phyloP scores from a whole-genome alignment of 768 basidiomycete genomes.

The Leccinellum rugosiceps region DNA sequence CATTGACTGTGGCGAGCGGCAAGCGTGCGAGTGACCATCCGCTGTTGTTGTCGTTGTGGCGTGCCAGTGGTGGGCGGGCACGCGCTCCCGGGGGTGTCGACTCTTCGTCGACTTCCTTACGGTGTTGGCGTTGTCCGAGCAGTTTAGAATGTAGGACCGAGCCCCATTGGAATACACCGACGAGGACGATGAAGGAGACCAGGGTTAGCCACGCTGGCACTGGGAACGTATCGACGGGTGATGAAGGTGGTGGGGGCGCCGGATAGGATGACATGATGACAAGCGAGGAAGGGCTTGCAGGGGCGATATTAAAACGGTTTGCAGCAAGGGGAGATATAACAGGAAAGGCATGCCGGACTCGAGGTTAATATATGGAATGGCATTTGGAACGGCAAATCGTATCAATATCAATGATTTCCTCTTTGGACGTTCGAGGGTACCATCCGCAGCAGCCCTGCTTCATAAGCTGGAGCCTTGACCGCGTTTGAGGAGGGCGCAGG shows the following conservation, averaged over 20 bases:
- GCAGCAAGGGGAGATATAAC: neutral
- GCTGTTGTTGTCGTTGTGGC: conserved; percentile 15
- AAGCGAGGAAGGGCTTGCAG: neutral
- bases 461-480: neutral
- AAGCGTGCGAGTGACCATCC: conserved; percentile 38
- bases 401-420: neutral
- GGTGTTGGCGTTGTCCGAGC: neutral
- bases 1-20: conserved; percentile 37
- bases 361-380: conserved; percentile 6
- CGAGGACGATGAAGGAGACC: conserved; percentile 6
- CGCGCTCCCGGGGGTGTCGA: neutral
- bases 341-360: neutral
- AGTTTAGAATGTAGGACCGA: conserved; percentile 23
- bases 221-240: neutral
- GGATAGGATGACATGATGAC: neutral
- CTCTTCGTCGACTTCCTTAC: neutral
- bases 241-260: neutral
- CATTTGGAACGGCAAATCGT: neutral
- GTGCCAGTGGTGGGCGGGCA: neutral
- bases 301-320: neutral
- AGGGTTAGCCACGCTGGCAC: conserved; percentile 19
- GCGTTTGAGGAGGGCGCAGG: neutral
- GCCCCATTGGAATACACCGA: conserved; percentile 28
- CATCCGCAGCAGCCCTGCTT: neutral
- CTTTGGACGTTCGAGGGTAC: neutral